phyloP scores from a whole-genome alignment of 2,329 filamentous ascomycete species.

The Fusarium sp. region DNA sequence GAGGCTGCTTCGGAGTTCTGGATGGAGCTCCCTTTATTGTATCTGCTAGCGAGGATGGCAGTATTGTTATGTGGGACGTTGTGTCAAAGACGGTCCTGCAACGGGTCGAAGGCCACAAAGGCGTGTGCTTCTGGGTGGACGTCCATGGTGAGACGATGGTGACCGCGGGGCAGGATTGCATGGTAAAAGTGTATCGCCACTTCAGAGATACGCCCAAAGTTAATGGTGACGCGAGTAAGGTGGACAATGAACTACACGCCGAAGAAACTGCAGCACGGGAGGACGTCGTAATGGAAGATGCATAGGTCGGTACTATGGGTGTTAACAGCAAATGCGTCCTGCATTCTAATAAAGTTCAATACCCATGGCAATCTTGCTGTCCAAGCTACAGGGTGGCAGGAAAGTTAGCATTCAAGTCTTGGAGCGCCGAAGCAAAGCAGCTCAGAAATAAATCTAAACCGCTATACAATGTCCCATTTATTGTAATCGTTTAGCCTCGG shows the following conservation, averaged over 20 bases:
- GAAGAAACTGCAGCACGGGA: slow-evolving; percentile 59
- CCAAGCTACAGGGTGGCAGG: background rate
- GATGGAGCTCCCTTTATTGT: slow-evolving; percentile 71
- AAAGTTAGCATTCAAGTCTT: accelerated
- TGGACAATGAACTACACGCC: slow-evolving; percentile 63
- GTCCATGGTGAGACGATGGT: slow-evolving; percentile 67
- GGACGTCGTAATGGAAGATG: slow-evolving; percentile 55
- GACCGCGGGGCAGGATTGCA: slow-evolving; percentile 67
- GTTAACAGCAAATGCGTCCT: slow-evolving; percentile 1
- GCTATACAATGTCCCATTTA: background rate
- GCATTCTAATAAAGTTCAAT: background rate
- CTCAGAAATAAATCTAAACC: background rate
- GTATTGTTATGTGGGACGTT: slow-evolving; percentile 90
- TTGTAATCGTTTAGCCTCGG: accelerated
- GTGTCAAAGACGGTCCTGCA: slow-evolving; percentile 86
- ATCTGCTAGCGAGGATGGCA: slow-evolving; percentile 88
- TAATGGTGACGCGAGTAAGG: slow-evolving; percentile 33
- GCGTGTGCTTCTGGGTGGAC: slow-evolving; percentile 75
- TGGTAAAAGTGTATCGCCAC: slow-evolving; percentile 62
- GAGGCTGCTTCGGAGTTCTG: slow-evolving; percentile 79
- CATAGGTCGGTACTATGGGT: slow-evolving; percentile 6
- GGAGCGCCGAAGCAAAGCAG: background rate
- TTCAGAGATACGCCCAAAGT: slow-evolving; percentile 23
- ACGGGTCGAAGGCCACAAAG: slow-evolving; percentile 63
- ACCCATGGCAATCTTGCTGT: background rate